A percentile compares a stretch with the other conserved stretches of the same genome.
Evolutionary conservation across 768 basidiomycete genomes (phyloP).

Genomic region (Calocybe indica): DNA sequence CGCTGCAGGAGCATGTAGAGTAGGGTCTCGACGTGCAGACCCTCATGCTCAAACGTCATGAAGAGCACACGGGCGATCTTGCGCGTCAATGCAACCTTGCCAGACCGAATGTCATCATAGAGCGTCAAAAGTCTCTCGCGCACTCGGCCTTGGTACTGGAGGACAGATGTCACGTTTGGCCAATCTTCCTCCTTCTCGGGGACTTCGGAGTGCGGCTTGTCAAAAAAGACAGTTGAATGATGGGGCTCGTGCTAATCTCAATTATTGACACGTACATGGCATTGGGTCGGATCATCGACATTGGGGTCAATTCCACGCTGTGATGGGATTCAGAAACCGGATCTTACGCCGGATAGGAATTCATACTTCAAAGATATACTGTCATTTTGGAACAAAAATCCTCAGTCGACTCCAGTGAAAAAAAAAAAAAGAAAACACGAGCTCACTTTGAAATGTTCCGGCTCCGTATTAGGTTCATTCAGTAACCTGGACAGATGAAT

Average conservation of each 20-base stretch:
- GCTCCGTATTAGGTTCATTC: conserved; percentile 76
- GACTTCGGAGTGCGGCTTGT: conserved; percentile 83
- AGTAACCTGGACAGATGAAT: conserved; percentile 79
- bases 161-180: conserved; percentile 68
- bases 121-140: conserved; percentile 64
- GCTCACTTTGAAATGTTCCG: conserved; percentile 67
- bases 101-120: conserved; percentile 61
- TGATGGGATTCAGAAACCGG: not conserved
- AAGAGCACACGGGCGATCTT: conserved; percentile 75
- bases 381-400: not conserved
- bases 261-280: conserved; percentile 54
- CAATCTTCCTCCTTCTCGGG: conserved; percentile 78
- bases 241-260: not conserved
- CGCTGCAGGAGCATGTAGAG: conserved; percentile 92
- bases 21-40: conserved; percentile 85
- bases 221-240: not conserved
- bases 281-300: conserved; percentile 83
- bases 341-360: not conserved
- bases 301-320: conserved; percentile 94
- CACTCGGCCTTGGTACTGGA: conserved; percentile 74
- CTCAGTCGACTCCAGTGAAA: conserved; percentile 1
- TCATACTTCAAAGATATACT: conserved; percentile 74
- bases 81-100: conserved; percentile 49
- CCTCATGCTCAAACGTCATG: conserved; percentile 92
- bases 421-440: conserved; percentile 4